Evolutionary conservation across 768 basidiomycete species (phyloP).

Genomic region (Sistotremastrum suecicum): DNA sequence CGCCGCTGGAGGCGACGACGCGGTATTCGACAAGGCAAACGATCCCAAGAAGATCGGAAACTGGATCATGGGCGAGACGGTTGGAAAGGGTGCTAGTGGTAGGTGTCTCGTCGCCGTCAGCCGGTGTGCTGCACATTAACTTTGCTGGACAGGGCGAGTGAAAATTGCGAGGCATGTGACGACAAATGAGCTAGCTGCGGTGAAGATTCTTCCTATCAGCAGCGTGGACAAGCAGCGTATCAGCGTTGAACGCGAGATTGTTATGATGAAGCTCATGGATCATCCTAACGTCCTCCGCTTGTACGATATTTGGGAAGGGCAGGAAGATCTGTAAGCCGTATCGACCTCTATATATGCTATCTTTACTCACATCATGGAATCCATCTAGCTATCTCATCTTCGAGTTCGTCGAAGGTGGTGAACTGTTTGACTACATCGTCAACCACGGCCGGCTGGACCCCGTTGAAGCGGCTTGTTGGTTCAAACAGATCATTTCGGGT

Average conservation of each 20-base stretch:
- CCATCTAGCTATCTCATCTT: slow-evolving; percentile 58
- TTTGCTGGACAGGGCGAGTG: slow-evolving; percentile 47
- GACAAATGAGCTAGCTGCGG: slow-evolving; percentile 85
- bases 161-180: slow-evolving; percentile 79
- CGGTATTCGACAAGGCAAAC: slow-evolving; percentile 60
- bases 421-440: slow-evolving; percentile 92
- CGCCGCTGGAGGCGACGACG: slow-evolving; percentile 53
- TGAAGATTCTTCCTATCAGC: slow-evolving; percentile 87
- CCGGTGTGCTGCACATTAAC: neutral
- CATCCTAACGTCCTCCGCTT: slow-evolving; percentile 94
- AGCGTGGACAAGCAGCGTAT: slow-evolving; percentile 73
- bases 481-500: slow-evolving; percentile 81
- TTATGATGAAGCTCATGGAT: slow-evolving; percentile 99
- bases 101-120: neutral
- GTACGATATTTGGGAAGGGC: slow-evolving; percentile 91
- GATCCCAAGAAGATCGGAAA: slow-evolving; percentile 83
- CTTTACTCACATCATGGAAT: neutral
- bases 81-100: slow-evolving; percentile 89
- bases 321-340: slow-evolving; percentile 50
- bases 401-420: slow-evolving; percentile 92
- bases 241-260: slow-evolving; percentile 87
- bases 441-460: slow-evolving; percentile 71
- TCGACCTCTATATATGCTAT: neutral
- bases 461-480: slow-evolving; percentile 76
- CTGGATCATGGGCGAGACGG: slow-evolving; percentile 87